Evolutionary conservation across 2,329 filamentous ascomycete genomes (phyloP), one percentile per base, ranked within the genome.

Genomic region (Mycogone perniciosa): DNA sequence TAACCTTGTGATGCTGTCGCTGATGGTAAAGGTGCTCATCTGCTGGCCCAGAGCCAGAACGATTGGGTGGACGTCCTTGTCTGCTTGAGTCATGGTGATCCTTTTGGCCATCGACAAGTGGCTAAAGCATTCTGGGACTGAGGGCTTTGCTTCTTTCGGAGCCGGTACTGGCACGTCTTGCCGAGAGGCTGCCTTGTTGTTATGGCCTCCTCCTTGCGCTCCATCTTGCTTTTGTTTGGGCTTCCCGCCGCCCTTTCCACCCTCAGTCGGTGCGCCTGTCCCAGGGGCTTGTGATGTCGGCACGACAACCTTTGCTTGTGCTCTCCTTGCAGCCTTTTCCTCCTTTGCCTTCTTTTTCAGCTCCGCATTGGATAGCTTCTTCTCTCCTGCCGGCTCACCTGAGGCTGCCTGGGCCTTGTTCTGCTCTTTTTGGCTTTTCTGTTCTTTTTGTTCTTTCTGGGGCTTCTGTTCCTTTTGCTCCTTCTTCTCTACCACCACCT

Each of bases 291-390:
- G 66, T 51, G 68, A 69, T 2, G 73, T 69, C 31, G 64, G 64
- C 55, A 79, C 78, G 4, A 76, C 73, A 31, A 74, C 73, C 65
- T 85, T 89, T 61, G 77, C 81, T 63, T 84, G 84, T 44, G 87
- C 89, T 72, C 92, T 80, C 54, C 89, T 79, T 43, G 90, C 90
- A 47, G 88, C 86, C 73, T 96, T 97, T 67, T 96, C 92, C 31
- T 89, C 91, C 67, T 96, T 92, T 55, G 86, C 86, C 66, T 82
- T 84, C 62, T 91, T 92, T 72, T 97, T 97, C 62, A 95, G 66
- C 68, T 95, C 87, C 20, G 89, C 89, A 34, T 79, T 79, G 2
- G 86, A 82, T 31, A 88, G 73, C 66, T 88, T 87, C 60, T 74
- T 74, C 51, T 72, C 71, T 50, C 62, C 65, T 54, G 44, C 38